These are phyloP conservation scores for Ophiocordyceps unilateralis DNA, from an alignment of 2,329 filamentous ascomycete genomes.

Conservation along the genomic window DNA sequence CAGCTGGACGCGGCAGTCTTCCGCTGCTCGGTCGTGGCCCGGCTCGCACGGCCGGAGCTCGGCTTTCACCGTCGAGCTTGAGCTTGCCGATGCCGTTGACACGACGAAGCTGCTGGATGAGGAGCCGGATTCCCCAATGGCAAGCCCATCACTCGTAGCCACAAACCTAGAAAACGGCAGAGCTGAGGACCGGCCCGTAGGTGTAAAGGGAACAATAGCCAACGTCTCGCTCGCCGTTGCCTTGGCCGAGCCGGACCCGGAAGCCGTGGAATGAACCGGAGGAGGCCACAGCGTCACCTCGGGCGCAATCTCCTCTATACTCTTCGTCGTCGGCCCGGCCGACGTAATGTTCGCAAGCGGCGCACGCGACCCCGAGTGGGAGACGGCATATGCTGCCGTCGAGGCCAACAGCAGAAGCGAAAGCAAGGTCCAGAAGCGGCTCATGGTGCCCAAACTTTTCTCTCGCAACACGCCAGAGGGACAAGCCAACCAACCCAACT, in stretches of 20 bases:
- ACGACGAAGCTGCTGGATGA: no score
- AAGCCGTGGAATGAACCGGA: no score
- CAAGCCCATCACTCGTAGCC: not conserved
- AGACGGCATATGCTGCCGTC: not conserved
- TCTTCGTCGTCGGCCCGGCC: not conserved
- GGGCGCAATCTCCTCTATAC: not conserved
- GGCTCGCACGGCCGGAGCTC: not conserved
- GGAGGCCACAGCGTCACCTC: not conserved
- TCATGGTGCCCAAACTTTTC: not conserved
- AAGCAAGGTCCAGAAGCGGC: not conserved
- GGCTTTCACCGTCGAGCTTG: not conserved
- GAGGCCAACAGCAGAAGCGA: not conserved
- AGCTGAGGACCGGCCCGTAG: no score
- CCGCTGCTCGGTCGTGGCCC: not conserved
- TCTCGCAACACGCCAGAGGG: no score
- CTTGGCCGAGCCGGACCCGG: not conserved
- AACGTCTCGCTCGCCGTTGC: not conserved
- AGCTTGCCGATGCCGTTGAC: not conserved
- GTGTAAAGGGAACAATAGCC: not conserved
- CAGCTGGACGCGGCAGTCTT: conserved; percentile 5
- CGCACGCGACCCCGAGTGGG: not conserved
- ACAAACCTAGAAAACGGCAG: not conserved
- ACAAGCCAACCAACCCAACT: no score
- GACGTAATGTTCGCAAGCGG: not conserved
- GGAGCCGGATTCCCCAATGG: not conserved